These are phyloP conservation scores for Microcyclosporella mali DNA, from an alignment of 2,329 filamentous ascomycete genomes.

Conservation along the genomic window DNA sequence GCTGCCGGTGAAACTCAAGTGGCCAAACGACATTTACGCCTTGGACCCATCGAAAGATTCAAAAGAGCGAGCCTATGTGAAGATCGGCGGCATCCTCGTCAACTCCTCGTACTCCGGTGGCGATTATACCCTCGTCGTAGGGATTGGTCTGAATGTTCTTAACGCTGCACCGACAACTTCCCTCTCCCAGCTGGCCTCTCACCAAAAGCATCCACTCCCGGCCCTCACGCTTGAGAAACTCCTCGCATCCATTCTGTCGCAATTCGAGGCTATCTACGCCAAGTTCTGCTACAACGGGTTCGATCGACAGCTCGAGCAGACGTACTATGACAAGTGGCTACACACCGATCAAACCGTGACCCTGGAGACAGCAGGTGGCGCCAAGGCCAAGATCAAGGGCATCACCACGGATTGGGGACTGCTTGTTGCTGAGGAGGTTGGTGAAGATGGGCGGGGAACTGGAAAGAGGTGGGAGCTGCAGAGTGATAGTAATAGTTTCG, in stretches of 20 bases:
- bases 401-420: constrained; percentile 91
- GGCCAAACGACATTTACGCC: constrained; percentile 83
- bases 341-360: constrained; percentile 65
- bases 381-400: constrained; percentile 69
- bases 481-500: constrained; percentile 97
- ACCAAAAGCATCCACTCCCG: constrained; percentile 39
- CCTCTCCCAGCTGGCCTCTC: constrained; percentile 62
- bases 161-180: constrained; percentile 84
- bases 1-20: constrained; percentile 82
- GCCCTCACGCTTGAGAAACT: constrained; percentile 62
- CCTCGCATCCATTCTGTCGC: constrained; percentile 70
- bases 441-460: constrained; percentile 63
- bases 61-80: constrained; percentile 74
- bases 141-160: constrained; percentile 80
- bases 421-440: constrained; percentile 75
- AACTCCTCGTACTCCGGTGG: constrained; percentile 75
- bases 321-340: constrained; percentile 80
- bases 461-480: constrained; percentile 78
- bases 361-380: constrained; percentile 72
- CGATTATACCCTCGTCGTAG: constrained; percentile 77
- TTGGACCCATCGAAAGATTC: constrained; percentile 26
- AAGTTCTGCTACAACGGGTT: constrained; percentile 73
- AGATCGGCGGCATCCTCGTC: constrained; percentile 88
- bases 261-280: constrained; percentile 70
- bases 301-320: constrained; percentile 61